A percentile compares a stretch with the other conserved stretches of the same genome.
phyloP scores from a whole-genome alignment of 768 basidiomycete species.

The Suillus luteus region DNA sequence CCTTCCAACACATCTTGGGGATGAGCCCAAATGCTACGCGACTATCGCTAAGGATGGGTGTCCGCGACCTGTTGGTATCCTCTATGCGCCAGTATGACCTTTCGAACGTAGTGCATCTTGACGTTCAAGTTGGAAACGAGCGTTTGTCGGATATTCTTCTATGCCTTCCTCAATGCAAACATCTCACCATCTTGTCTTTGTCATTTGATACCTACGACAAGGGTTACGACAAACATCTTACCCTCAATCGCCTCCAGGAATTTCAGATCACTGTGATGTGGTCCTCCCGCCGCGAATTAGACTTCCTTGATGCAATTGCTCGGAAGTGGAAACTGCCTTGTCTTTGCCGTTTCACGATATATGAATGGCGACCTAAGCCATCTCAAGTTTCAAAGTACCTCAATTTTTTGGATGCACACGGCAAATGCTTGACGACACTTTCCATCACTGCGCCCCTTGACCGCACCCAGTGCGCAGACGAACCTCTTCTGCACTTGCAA shows the following conservation, averaged over 20 bases:
- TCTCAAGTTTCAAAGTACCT: neutral
- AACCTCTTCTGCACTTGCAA: neutral
- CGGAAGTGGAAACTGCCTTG: neutral
- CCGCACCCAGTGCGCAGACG: neutral
- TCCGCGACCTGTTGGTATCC: neutral
- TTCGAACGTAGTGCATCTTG: constrained; percentile 5
- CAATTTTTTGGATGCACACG: constrained; percentile 4
- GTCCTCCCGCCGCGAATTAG: neutral
- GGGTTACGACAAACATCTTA: neutral
- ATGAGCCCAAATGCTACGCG: neutral
- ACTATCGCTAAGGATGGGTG: constrained; percentile 3
- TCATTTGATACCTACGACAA: neutral
- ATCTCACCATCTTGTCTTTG: constrained; percentile 6
- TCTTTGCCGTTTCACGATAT: neutral
- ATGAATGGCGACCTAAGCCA: neutral
- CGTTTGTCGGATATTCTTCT: neutral
- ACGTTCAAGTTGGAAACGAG: neutral
- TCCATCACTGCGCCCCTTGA: constrained; percentile 2
- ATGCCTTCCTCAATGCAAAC: constrained; percentile 2
- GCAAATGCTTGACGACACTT: constrained; percentile 1
- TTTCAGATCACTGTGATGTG: constrained; percentile 1
- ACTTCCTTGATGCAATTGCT: neutral
- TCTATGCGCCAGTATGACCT: neutral
- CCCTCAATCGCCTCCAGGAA: constrained; percentile 2
- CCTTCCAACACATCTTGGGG: constrained; percentile 2